phyloP scores from a whole-genome alignment of 2,329 filamentous ascomycete genomes.

The Pseudofabraea citricarpa region DNA sequence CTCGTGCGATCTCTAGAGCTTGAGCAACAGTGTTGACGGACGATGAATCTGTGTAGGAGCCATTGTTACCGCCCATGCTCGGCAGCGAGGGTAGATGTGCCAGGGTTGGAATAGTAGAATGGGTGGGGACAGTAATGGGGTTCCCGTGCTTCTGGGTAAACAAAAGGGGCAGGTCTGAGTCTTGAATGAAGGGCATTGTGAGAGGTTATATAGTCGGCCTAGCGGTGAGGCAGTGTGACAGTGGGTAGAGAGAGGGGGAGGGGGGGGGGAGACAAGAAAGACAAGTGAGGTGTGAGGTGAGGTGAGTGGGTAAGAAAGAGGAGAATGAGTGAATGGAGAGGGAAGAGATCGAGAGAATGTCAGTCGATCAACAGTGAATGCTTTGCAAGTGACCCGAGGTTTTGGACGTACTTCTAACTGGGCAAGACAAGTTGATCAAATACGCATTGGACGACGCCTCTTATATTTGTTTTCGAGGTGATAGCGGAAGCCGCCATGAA shows the following conservation, averaged over 20 bases:
- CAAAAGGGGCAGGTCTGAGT: slow-evolving; percentile 18
- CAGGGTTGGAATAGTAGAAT: slow-evolving; percentile 7
- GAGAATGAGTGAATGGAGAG: too few species aligned
- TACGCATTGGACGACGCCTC: slow-evolving; percentile 2
- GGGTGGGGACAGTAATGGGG: slow-evolving; percentile 8
- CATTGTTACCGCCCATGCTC: slow-evolving; percentile 18
- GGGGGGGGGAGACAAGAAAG: background rate
- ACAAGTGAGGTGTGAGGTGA: background rate
- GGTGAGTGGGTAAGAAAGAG: background rate
- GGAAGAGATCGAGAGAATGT: background rate
- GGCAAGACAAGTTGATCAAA: background rate
- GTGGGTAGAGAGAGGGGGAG: background rate
- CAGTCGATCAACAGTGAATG: background rate
- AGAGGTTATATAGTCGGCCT: background rate
- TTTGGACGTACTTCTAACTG: background rate
- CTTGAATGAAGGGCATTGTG: slow-evolving; percentile 16
- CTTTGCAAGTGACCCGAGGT: background rate
- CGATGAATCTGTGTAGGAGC: background rate
- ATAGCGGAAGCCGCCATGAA: too few species aligned
- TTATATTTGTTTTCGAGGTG: slow-evolving; percentile 2
- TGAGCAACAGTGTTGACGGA: slow-evolving; percentile 42
- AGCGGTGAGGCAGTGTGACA: background rate
- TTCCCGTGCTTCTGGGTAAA: slow-evolving; percentile 4
- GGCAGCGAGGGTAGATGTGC: slow-evolving; percentile 9
- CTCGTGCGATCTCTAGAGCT: slow-evolving; percentile 72